Evolutionary conservation across 495 filamentous ascomycete species (phyloP).

Genomic region (Umbilicaria muhlenbergii): DNA sequence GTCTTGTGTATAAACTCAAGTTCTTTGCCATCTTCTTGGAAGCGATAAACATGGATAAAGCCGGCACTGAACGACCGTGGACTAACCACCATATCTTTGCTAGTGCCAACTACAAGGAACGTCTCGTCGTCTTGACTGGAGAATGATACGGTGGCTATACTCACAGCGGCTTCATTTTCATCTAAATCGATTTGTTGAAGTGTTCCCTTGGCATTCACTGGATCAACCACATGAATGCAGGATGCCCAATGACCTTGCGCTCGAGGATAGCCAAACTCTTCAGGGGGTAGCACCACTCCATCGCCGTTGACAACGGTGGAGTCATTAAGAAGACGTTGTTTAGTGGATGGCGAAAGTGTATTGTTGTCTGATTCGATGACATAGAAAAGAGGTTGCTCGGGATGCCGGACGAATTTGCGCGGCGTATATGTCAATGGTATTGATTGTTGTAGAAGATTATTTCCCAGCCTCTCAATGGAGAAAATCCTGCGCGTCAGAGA

Average conservation of each 20-base stretch:
- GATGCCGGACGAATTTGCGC: slow-evolving; percentile 72
- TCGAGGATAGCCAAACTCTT: slow-evolving; percentile 81
- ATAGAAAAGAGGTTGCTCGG: slow-evolving; percentile 78
- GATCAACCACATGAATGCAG: slow-evolving; percentile 82
- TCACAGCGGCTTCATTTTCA: slow-evolving; percentile 85
- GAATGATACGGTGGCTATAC: slow-evolving; percentile 69
- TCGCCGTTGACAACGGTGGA: slow-evolving; percentile 53
- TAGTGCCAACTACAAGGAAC: slow-evolving; percentile 86
- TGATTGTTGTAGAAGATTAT: slow-evolving; percentile 76
- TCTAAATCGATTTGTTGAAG: slow-evolving; percentile 64
- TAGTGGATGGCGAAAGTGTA: slow-evolving; percentile 60
- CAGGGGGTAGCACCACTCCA: slow-evolving; percentile 48
- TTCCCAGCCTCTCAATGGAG: slow-evolving; percentile 69
- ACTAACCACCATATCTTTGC: slow-evolving; percentile 67
- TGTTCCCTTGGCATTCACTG: slow-evolving; percentile 53
- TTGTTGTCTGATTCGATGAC: slow-evolving; percentile 89
- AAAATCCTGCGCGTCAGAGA: slow-evolving; percentile 51
- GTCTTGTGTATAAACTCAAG: slow-evolving; percentile 96
- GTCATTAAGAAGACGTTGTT: slow-evolving; percentile 50
- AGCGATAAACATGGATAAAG: slow-evolving; percentile 86
- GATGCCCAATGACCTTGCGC: slow-evolving; percentile 83
- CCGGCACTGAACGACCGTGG: slow-evolving; percentile 62
- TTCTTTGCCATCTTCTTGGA: slow-evolving; percentile 68
- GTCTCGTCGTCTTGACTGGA: slow-evolving; percentile 74
- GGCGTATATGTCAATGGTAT: slow-evolving; percentile 86